phyloP scores from a whole-genome alignment of 495 filamentous ascomycete species.

The Aspergillus cavernicola region DNA sequence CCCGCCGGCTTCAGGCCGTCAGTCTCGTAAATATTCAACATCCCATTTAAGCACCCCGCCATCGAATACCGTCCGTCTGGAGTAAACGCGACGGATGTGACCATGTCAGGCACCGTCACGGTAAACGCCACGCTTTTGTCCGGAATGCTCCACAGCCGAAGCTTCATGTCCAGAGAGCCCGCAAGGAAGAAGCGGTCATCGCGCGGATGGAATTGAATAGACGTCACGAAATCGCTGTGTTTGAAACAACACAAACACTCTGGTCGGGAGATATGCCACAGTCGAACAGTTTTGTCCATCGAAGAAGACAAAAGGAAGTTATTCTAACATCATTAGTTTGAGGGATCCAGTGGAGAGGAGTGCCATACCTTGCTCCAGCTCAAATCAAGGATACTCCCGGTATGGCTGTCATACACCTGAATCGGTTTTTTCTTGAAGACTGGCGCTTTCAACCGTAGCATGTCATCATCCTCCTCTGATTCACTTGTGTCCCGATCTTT shows the following conservation, averaged over 20 bases:
- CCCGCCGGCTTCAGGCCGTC: constrained; percentile 81
- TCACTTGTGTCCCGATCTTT: constrained; percentile 73
- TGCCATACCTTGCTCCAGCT: constrained; percentile 86
- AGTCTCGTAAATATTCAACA: constrained; percentile 92
- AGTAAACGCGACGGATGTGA: constrained; percentile 90
- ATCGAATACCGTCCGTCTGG: constrained; percentile 90
- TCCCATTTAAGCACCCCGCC: constrained; percentile 79
- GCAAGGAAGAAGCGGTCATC: constrained; percentile 98
- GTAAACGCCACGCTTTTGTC: constrained; percentile 92
- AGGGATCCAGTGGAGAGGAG: neutral
- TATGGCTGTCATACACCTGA: constrained; percentile 80
- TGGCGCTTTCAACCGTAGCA: constrained; percentile 69
- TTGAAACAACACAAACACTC: constrained; percentile 96
- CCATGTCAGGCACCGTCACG: constrained; percentile 76
- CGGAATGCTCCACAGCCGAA: constrained; percentile 95
- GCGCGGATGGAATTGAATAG: constrained; percentile 88
- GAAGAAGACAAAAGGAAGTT: constrained; percentile 95
- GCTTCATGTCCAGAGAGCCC: constrained; percentile 86
- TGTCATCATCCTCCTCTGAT: constrained; percentile 57
- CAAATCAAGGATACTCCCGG: constrained; percentile 80
- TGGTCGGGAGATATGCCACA: constrained; percentile 84
- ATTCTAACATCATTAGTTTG: constrained; percentile 52
- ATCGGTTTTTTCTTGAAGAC: constrained; percentile 81
- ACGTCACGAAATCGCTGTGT: constrained; percentile 94
- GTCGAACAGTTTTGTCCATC: constrained; percentile 95